These are phyloP conservation scores for Hymenoscyphus linearis DNA, from an alignment of 2,329 filamentous ascomycete species.

Conservation along the genomic window DNA sequence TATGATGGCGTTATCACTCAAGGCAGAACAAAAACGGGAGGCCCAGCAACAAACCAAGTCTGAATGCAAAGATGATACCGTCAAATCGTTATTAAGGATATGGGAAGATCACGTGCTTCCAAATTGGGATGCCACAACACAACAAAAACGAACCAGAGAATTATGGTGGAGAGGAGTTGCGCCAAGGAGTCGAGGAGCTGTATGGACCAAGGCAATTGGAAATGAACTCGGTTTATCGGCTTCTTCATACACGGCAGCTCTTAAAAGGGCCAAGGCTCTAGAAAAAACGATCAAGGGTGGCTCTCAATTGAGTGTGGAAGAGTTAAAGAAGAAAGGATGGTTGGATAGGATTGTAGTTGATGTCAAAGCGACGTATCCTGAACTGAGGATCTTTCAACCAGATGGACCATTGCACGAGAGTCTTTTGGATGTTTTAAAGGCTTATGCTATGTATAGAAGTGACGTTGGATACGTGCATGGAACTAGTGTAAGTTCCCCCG, in stretches of 20 bases:
- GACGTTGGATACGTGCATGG: slow-evolving; percentile 75
- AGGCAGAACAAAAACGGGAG: slow-evolving; percentile 56
- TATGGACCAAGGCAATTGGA: slow-evolving; percentile 32
- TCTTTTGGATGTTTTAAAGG: slow-evolving; percentile 67
- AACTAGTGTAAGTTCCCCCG: slow-evolving; percentile 58
- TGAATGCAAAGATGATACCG: slow-evolving; percentile 48
- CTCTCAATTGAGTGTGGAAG: slow-evolving; percentile 38
- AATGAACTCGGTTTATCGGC: slow-evolving; percentile 42
- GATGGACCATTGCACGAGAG: slow-evolving; percentile 56
- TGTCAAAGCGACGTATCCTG: slow-evolving; percentile 61
- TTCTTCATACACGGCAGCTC: slow-evolving; percentile 64
- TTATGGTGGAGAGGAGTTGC: slow-evolving; percentile 80
- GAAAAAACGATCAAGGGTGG: slow-evolving; percentile 38
- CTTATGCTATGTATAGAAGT: slow-evolving; percentile 75
- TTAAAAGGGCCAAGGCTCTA: slow-evolving; percentile 59
- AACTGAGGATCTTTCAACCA: slow-evolving; percentile 61
- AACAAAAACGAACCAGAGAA: slow-evolving; percentile 64
- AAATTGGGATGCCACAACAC: slow-evolving; percentile 67
- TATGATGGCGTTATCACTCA: slow-evolving; percentile 66
- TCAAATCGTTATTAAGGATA: slow-evolving; percentile 51
- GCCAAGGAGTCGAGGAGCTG: slow-evolving; percentile 53
- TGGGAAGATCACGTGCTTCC: slow-evolving; percentile 76
- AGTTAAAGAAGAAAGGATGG: slow-evolving; percentile 53
- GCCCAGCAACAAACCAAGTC: slow-evolving; percentile 46
- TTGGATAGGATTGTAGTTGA: slow-evolving; percentile 60